Percentiles rank a stretch among this genome's conserved stretches.
Evolutionary conservation across 495 filamentous ascomycete genomes (phyloP).

Genomic region (Aspergillus ostianus): DNA sequence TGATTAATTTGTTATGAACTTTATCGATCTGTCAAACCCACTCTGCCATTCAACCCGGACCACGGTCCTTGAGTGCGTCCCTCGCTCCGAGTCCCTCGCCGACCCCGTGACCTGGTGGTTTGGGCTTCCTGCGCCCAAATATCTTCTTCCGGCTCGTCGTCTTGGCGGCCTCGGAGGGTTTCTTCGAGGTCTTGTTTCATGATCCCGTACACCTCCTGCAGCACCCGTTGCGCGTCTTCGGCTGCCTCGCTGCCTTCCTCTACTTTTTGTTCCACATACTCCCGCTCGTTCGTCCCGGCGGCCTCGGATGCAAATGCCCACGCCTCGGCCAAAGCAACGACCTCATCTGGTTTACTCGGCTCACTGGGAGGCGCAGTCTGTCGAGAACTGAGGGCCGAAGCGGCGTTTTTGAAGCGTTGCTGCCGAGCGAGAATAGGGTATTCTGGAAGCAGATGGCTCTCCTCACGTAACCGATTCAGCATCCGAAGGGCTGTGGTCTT

Average conservation of each 20-base stretch:
- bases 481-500: conserved; percentile 52
- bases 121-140: conserved; percentile 31
- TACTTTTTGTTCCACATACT: conserved; percentile 40
- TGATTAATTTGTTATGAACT: neutral
- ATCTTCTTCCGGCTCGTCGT: conserved; percentile 24
- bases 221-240: conserved; percentile 28
- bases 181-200: conserved; percentile 39
- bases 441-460: conserved; percentile 66
- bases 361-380: conserved; percentile 17
- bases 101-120: neutral
- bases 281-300: conserved; percentile 32
- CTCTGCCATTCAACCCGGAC: conserved; percentile 35
- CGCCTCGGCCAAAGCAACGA: conserved; percentile 39
- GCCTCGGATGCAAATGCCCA: conserved; percentile 51
- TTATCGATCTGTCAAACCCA: conserved; percentile 31
- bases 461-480: conserved; percentile 61
- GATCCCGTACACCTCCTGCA: conserved; percentile 33
- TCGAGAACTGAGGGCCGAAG: conserved; percentile 31
- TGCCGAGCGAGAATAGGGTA: conserved; percentile 54
- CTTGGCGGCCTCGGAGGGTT: conserved; percentile 19
- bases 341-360: conserved; percentile 27
- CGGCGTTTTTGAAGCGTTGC: conserved; percentile 43
- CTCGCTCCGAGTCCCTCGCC: conserved; percentile 16
- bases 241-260: conserved; percentile 31
- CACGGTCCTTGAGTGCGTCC: conserved; percentile 37